Conservation (phyloP, 768 basidiomycete species). For the Pisolithus sp. region DNA sequence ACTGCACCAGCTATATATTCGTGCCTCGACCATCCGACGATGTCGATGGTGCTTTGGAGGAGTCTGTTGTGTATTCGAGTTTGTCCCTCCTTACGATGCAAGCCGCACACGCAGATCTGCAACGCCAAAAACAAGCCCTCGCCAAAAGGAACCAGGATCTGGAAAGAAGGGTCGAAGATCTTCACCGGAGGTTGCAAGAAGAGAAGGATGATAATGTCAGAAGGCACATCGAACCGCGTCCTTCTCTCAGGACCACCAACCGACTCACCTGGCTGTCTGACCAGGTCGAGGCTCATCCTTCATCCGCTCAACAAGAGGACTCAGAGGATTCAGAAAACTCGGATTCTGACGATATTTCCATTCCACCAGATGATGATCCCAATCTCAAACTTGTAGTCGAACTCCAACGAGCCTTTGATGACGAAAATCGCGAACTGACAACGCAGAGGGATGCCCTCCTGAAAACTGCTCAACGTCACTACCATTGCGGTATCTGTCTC, state of each 20-base stretch:
- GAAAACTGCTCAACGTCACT: slow-evolving; percentile 28
- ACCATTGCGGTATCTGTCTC: slow-evolving; percentile 52
- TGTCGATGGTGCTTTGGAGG: slow-evolving; percentile 18
- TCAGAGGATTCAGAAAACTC: neutral
- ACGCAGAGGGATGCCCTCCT: slow-evolving; percentile 28
- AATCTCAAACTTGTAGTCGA: slow-evolving; percentile 19
- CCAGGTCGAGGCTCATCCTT: neutral
- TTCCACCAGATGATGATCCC: slow-evolving; percentile 7
- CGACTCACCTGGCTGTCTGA: neutral
- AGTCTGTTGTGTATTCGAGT: slow-evolving; percentile 42
- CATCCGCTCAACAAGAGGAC: neutral
- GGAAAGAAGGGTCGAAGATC: slow-evolving; percentile 18
- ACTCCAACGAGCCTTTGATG: slow-evolving; percentile 35
- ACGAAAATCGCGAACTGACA: slow-evolving; percentile 33
- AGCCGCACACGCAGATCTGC: slow-evolving; percentile 35
- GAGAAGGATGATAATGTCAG: neutral
- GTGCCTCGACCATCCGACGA: slow-evolving; percentile 26
- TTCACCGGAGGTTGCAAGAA: slow-evolving; percentile 6
- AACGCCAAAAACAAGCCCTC: slow-evolving; percentile 21
- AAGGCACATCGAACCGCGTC: slow-evolving; percentile 5
- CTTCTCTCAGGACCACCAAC: neutral
- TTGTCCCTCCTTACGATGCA: slow-evolving; percentile 38
- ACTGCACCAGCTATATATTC: slow-evolving; percentile 52
- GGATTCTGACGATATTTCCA: neutral
- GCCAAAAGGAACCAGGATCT: slow-evolving; percentile 17